Evolutionary conservation across 768 basidiomycete species (phyloP).

Genomic region (Calocybe indica): DNA sequence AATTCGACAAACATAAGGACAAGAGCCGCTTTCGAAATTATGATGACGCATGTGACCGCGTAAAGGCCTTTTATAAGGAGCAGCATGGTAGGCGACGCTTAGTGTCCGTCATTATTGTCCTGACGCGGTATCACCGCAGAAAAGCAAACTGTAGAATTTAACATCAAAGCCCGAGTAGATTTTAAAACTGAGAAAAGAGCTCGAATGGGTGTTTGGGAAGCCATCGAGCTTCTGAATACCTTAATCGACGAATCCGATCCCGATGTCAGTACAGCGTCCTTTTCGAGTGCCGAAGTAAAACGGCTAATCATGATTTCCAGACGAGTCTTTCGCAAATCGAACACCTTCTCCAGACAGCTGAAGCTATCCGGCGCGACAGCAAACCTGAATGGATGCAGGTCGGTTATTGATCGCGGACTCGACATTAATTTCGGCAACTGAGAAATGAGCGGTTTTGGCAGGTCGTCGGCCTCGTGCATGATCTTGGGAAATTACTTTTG

Average conservation of each 20-base stretch:
- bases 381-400: slow-evolving; percentile 92
- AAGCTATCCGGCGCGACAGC: slow-evolving; percentile 79
- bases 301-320: slow-evolving; percentile 26
- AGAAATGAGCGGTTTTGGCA: slow-evolving; percentile 18
- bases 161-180: slow-evolving; percentile 69
- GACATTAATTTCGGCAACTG: not conserved
- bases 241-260: slow-evolving; percentile 90
- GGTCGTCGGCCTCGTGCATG: slow-evolving; percentile 81
- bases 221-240: slow-evolving; percentile 83
- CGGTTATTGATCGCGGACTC: not conserved
- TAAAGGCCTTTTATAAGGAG: slow-evolving; percentile 72
- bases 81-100: slow-evolving; percentile 61
- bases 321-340: slow-evolving; percentile 81
- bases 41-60: slow-evolving; percentile 69
- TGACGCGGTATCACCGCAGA: too few species aligned
- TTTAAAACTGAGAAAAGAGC: slow-evolving; percentile 64
- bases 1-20: slow-evolving; percentile 59
- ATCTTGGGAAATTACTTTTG: slow-evolving; percentile 83
- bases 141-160: slow-evolving; percentile 86
- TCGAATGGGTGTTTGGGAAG: slow-evolving; percentile 83
- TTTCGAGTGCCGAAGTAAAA: slow-evolving; percentile 9
- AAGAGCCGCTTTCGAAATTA: slow-evolving; percentile 69
- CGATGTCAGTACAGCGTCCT: slow-evolving; percentile 44
- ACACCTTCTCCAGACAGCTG: slow-evolving; percentile 88
- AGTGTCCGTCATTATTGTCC: too few species aligned